Percentiles rank a stretch among this genome's conserved stretches.
Conservation (phyloP, 2,329 filamentous ascomycete species). For the Ceratocystis eucalypticola region DNA sequence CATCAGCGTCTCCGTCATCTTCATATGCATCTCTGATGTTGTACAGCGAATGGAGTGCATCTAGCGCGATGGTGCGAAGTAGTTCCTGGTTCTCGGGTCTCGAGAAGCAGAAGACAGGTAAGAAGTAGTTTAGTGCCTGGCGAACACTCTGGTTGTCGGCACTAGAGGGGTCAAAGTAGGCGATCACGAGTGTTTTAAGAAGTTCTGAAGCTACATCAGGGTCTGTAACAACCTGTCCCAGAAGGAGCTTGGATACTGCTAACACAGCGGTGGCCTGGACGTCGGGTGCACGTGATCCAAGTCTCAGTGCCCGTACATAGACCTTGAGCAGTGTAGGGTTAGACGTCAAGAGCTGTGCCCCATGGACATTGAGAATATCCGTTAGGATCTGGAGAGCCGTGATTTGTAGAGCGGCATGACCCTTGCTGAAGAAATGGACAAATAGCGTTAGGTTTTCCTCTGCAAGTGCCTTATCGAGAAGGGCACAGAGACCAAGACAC, state of each 20-base stretch:
- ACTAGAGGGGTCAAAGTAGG: conserved; percentile 81
- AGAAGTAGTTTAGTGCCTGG: conserved; percentile 82
- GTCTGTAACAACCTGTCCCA: conserved; percentile 65
- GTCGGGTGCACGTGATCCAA: conserved; percentile 51
- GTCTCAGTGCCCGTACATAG: conserved; percentile 70
- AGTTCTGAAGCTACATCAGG: conserved; percentile 54
- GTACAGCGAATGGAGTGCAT: conserved; percentile 61
- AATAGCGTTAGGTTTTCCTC: conserved; percentile 87
- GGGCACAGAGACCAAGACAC: conserved; percentile 78
- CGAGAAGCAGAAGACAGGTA: conserved; percentile 88
- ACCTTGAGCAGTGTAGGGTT: conserved; percentile 65
- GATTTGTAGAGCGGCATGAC: conserved; percentile 76
- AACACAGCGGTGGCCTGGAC: conserved; percentile 72
- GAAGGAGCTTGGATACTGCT: conserved; percentile 72
- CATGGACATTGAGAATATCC: conserved; percentile 83
- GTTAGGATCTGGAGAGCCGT: conserved; percentile 84
- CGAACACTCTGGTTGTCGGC: conserved; percentile 66
- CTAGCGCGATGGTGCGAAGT: conserved; percentile 61
- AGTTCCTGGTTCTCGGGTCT: conserved; percentile 67
- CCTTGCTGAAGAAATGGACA: conserved; percentile 90
- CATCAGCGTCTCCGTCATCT: conserved; percentile 62
- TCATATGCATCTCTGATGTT: conserved; percentile 59
- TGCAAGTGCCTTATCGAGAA: conserved; percentile 81
- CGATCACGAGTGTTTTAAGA: conserved; percentile 69
- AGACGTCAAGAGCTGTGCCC: conserved; percentile 56